Evolutionary conservation across 352 stramenopile species (phyloP), one percentile per base, ranked within the genome.

Genomic region (Globisporangium radiosum): DNA sequence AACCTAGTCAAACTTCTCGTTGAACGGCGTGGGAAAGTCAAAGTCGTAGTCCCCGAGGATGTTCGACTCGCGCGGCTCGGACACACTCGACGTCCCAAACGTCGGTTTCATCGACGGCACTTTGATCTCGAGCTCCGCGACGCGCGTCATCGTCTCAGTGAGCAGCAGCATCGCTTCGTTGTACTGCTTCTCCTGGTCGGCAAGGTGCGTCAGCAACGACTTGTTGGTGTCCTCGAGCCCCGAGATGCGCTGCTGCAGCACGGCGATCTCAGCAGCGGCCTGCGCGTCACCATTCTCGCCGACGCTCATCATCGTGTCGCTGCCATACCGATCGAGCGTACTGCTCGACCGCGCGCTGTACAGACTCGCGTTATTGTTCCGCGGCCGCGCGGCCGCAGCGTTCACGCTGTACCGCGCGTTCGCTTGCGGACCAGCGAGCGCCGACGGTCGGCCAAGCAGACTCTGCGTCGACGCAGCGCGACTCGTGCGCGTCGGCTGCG

Each of bases 91-190:
- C 70, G 15, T 84, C 53, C 68, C 73, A 55, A 72, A 64, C 36
- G 70, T 76, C 36, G 65, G 71, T 59, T 85, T 85, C 15, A 79
- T 72, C 15, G 60, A 76, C 5, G 81, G 76, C 54, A 87, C 33
- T 48, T 77, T 81, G 37, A 90, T 85, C 67, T 94, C 85, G 66
- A 94, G 84, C 64, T 94, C 80, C 7, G 82, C 82, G 38, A 94
- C 76, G 54, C 85, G 80, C 36, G 85, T 92, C 81, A 94, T 91
- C 44, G 85, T 94, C 56, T 88, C 83, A 9, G 81, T 91, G 19
- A 94, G 70, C 60, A 94, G 62, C 62, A 94, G 68, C 85, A 92
- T 94, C 25, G 81, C 83, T 60, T 94, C 80, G 54, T 88, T 83
- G 70, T 94, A 91, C 63, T 94, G 85, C 49, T 86, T 88, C 71